Evolutionary conservation across 352 stramenopile species (phyloP), one percentile per base, ranked within the genome.

Genomic region (Globisporangium takayamanum): DNA sequence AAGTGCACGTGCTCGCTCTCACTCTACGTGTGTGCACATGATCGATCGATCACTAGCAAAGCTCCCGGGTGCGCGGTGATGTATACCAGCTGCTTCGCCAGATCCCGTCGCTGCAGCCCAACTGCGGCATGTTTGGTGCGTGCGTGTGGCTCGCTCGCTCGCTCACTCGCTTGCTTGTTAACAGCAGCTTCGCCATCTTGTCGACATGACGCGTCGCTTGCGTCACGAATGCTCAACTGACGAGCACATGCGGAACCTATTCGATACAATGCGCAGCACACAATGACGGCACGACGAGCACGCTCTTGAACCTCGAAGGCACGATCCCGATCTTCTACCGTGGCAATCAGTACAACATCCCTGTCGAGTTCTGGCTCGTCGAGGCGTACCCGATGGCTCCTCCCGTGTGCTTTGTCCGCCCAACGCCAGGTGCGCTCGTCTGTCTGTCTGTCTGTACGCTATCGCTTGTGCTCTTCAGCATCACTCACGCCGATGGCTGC

Each of bases 261-360:
- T 53, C 33, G 6, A 39, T 12, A 6, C 6, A 39, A 39, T 39
- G 10, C 36, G 46, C 53, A 93, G 84, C 86, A 26, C 82, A 95
- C 46, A 95, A 95, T 55, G 85, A 95, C 67, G 86, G 86, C 45
- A 88, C 80, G 3, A 94, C 84, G 6, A 94, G 86, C 56, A 95
- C 80, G 53, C 61, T 93, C 59, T 68, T 95, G 36, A 86, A 92
- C 58, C 69, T 95, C 7, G 80, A 88, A 46, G 88, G 88, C 47
- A 96, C 88, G n/a, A 95, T 96, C 67, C 85, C 87, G 12, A 96
- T 96, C 60, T 95, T 94, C 67, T 96, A 95, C 59, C 67, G 84
- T 8, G 68, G 78, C 50, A 94, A 89, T 59, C 87, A 95, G 63
- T 96, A 96, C 77, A 96, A 96, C 56, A 96, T 96, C 62, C 88